Evolutionary conservation across 257 asterid genomes (phyloP), one percentile per base, ranked within the genome.

Genomic region (Paulownia fortunei): DNA sequence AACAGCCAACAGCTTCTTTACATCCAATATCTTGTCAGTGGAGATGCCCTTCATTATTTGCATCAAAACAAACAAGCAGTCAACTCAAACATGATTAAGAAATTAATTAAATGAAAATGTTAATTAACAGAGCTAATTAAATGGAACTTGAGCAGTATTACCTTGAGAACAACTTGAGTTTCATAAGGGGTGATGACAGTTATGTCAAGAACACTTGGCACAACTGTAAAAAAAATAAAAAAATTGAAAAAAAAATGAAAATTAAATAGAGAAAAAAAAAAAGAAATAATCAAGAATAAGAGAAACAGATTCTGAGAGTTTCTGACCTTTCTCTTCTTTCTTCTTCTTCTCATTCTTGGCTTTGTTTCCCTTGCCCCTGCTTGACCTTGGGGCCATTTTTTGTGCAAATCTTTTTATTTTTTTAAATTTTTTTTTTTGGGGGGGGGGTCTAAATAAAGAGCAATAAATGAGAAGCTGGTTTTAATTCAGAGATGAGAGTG

Each of bases 371-470:
- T 87, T 93, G 24, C 97, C 88, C 84, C 86, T 90, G 27, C 97
- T 89, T n/a, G 99, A 89, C 90, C 90, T 93, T 32, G 99, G 99
- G 76, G 99, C 98, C 99, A 96, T 89, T 82, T 62, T 76, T 44
- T 76, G 52, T 19, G 54, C 78, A 59, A 68, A 12, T 34, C n/a
- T 30, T 18, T 51, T 18, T 13, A 16, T 19, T 51, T 19, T 32
- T 41, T 56, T 27, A 0, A 30, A 3, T 74, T 49, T 75, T 49
- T 5, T 26, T 41, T 49, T 5, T 26, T 41, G 5, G 13, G 64
- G n/a, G 30, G 11, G 7, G 41, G 18, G n/a, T 8, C 9, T 8
- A 47, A 13, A 26, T 44, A 18, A 6, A 46, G 26, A 18, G 23
- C 6, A n/a, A 18, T 61, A 44, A 59, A 59, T 10, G 72, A 77